Conservation (phyloP, 176 grass and related monocot genomes). For the Ampelocalamus luodianensis region DNA sequence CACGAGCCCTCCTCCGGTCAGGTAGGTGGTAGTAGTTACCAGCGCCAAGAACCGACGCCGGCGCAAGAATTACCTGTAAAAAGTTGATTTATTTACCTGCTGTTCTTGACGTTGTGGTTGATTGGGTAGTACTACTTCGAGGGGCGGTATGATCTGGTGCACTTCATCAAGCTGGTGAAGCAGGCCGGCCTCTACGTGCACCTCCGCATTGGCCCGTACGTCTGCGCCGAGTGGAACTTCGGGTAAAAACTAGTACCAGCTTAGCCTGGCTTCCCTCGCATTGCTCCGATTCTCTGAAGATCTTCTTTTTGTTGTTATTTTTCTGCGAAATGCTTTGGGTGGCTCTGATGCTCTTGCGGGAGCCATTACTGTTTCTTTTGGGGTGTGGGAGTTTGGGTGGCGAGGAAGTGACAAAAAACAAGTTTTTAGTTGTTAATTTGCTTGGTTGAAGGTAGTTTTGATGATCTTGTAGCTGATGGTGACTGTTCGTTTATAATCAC, state of each 20-base stretch:
- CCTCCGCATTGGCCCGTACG: slow-evolving; percentile 95
- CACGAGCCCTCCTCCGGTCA: slow-evolving; percentile 89
- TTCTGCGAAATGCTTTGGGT: background rate
- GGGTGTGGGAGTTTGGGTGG: background rate
- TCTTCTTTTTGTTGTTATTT: background rate
- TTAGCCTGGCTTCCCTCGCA: background rate
- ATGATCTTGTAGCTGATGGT: slow-evolving; percentile 16
- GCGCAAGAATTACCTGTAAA: background rate
- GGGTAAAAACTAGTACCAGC: slow-evolving; percentile 51
- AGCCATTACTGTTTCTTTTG: background rate
- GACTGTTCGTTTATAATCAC: background rate
- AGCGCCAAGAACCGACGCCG: background rate
- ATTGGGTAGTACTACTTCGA: slow-evolving; percentile 91
- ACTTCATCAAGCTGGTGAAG: slow-evolving; percentile 85
- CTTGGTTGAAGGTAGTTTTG: slow-evolving; percentile 2
- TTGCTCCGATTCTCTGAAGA: background rate
- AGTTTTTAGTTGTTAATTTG: background rate
- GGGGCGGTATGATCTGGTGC: slow-evolving; percentile 89
- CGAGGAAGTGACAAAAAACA: slow-evolving; percentile 1
- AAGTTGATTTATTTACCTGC: background rate
- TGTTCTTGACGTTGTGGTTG: slow-evolving; percentile 43
- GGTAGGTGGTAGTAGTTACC: slow-evolving; percentile 54
- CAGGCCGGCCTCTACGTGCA: slow-evolving; percentile 90
- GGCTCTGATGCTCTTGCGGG: background rate
- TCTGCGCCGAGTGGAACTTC: slow-evolving; percentile 99